phyloP scores from a whole-genome alignment of 345 rosid species.

The Limnanthes douglasii region DNA sequence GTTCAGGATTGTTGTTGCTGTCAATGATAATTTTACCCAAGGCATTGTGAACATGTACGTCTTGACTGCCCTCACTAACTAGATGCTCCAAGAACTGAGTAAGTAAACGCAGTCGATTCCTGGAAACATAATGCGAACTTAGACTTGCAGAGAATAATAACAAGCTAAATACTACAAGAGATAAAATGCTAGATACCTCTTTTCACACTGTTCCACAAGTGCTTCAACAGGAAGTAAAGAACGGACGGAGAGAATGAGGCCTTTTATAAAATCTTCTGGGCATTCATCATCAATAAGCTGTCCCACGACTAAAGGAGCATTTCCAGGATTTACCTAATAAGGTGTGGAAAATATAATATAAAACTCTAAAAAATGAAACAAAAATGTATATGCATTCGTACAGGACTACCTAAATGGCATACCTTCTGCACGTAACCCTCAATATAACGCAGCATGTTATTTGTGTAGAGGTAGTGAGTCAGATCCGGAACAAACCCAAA shows the following conservation, averaged over 20 bases:
- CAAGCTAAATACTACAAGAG: conserved; percentile 3
- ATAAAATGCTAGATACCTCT: conserved; percentile 31
- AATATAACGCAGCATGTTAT: conserved; percentile 90
- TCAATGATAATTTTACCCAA: conserved; percentile 98
- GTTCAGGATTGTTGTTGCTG: conserved; percentile 98
- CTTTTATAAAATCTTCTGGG: conserved; percentile 97
- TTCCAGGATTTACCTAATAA: conserved; percentile 91
- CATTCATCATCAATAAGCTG: conserved; percentile 95
- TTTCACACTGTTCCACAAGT: conserved; percentile 79
- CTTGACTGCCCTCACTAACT: conserved; percentile 99
- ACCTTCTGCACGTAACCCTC: conserved; percentile 99
- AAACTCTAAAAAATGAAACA: not conserved
- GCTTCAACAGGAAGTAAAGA: conserved; percentile 82
- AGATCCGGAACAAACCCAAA: conserved; percentile 96
- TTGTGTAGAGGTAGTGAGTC: conserved; percentile 89
- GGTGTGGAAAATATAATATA: not conserved
- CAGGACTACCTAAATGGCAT: conserved; percentile 2
- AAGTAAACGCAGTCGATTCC: conserved; percentile 98
- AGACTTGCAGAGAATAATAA: conserved; percentile 7
- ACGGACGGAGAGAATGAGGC: conserved; percentile 85
- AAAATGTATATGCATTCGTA: conserved; percentile 1
- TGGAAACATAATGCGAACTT: conserved; percentile 20
- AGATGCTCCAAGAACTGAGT: conserved; percentile 99
- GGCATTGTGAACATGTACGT: conserved; percentile 98
- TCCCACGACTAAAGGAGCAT: conserved; percentile 92